These are phyloP conservation scores for Ceratocystis harringtonii DNA, from an alignment of 2,329 filamentous ascomycete species.

Conservation along the genomic window DNA sequence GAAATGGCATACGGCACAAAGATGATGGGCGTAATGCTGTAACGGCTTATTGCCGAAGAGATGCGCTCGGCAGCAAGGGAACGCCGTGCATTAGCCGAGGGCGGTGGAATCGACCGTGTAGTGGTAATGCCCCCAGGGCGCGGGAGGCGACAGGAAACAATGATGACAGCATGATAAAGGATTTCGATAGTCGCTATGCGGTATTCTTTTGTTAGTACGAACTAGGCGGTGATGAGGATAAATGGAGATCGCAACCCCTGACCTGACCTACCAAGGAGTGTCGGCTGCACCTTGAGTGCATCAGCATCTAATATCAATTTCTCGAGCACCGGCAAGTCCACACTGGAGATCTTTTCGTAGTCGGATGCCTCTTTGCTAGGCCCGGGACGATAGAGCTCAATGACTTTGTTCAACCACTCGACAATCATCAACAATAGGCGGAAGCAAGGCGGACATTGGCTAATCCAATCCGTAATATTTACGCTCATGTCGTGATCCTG, in stretches of 20 bases:
- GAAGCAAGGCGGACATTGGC: constrained; percentile 38
- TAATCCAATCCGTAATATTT: constrained; percentile 36
- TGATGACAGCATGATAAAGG: constrained; percentile 49
- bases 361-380: constrained; percentile 29
- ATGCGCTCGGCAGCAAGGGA: constrained; percentile 44
- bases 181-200: constrained; percentile 42
- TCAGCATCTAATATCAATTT: constrained; percentile 41
- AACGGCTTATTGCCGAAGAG: constrained; percentile 37
- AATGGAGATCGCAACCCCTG: background rate
- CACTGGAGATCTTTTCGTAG: constrained; percentile 31
- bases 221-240: background rate
- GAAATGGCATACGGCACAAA: constrained; percentile 48
- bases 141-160: constrained; percentile 44
- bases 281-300: constrained; percentile 34
- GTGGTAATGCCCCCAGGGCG: constrained; percentile 27
- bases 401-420: constrained; percentile 41
- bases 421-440: constrained; percentile 41
- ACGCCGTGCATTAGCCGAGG: constrained; percentile 39
- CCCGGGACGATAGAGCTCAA: constrained; percentile 44
- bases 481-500: constrained; percentile 46
- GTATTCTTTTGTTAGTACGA: constrained; percentile 19
- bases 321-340: constrained; percentile 42
- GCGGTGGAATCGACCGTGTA: constrained; percentile 31
- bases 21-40: constrained; percentile 39
- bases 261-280: constrained; percentile 32